Percentiles rank a stretch among this genome's conserved stretches.
These are phyloP conservation scores for Echium plantagineum DNA, from an alignment of 257 asterid genomes.

Conservation along the genomic window DNA sequence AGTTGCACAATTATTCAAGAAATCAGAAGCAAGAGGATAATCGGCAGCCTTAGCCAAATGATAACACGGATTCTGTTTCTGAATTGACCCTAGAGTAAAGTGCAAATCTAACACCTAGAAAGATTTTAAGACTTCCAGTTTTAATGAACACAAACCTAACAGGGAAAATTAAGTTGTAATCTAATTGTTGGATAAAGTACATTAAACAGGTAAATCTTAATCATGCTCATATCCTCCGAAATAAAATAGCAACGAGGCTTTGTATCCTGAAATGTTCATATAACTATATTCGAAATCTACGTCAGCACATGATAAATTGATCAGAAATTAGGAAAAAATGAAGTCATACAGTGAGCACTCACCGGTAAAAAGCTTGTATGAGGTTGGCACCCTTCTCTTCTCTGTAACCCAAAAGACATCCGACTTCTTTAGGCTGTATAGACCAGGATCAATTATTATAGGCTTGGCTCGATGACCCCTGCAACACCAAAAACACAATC, in stretches of 20 bases:
- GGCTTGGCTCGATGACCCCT: slow-evolving; percentile 68
- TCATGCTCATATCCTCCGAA: no score
- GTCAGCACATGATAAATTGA: neutral
- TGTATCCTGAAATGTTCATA: neutral
- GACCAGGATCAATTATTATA: slow-evolving; percentile 63
- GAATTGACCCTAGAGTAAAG: no score
- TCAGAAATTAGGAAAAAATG: neutral
- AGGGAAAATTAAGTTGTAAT: neutral
- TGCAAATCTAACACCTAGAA: no score
- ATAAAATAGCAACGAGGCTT: neutral
- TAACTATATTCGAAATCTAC: neutral
- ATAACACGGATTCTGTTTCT: no score
- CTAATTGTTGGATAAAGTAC: neutral
- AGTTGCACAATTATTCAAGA: no score
- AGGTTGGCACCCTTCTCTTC: slow-evolving; percentile 52
- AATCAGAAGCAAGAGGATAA: no score
- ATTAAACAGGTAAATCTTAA: neutral
- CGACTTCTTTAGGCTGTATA: slow-evolving; percentile 51
- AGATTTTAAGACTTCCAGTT: no score
- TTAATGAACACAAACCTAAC: neutral
- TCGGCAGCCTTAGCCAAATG: no score
- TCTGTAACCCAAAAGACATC: slow-evolving; percentile 52
- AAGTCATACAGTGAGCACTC: slow-evolving; percentile 1
- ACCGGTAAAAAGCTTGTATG: slow-evolving; percentile 69
- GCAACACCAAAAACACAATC: slow-evolving; percentile 3